phyloP scores from a whole-genome alignment of 352 stramenopile genomes.

The Lagenidium giganteum region DNA sequence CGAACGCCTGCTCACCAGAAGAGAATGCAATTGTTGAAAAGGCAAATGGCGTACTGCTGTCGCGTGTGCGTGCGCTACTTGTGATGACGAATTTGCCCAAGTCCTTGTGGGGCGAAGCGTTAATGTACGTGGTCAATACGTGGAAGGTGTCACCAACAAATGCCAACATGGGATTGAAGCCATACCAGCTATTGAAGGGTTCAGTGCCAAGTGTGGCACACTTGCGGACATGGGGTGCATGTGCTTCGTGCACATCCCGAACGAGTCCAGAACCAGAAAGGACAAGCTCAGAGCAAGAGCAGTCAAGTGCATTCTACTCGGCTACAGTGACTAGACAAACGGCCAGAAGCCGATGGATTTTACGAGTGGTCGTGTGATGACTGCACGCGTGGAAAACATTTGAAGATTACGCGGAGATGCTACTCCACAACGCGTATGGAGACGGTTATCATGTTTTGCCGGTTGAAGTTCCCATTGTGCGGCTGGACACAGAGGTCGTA shows the following conservation, averaged over 20 bases:
- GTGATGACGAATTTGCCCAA: constrained; percentile 7
- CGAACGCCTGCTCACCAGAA: constrained; percentile 15
- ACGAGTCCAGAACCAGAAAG: not conserved
- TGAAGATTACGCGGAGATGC: constrained; percentile 3
- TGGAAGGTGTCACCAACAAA: constrained; percentile 12
- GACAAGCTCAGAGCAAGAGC: constrained; percentile 9
- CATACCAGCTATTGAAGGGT: constrained; percentile 7
- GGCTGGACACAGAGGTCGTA: too few species aligned
- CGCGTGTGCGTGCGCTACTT: constrained; percentile 8
- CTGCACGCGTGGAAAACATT: constrained; percentile 8
- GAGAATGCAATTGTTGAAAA: constrained; percentile 16
- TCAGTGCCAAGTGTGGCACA: constrained; percentile 3
- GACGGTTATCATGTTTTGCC: constrained; percentile 6
- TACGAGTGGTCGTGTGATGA: constrained; percentile 1
- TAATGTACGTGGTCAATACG: constrained; percentile 7
- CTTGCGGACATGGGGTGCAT: constrained; percentile 14
- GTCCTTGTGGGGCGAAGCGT: constrained; percentile 12
- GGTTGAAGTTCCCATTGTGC: too few species aligned
- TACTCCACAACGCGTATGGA: constrained; percentile 1
- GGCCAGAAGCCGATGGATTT: constrained; percentile 14
- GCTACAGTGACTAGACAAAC: constrained; percentile 8
- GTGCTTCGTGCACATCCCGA: constrained; percentile 3
- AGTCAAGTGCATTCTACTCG: not conserved
- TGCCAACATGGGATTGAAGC: constrained; percentile 4
- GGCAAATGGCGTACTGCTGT: not conserved